Base-by-base conservation (phyloP, 257 asterid genomes). In the Knoxia roxburghii region DNA sequence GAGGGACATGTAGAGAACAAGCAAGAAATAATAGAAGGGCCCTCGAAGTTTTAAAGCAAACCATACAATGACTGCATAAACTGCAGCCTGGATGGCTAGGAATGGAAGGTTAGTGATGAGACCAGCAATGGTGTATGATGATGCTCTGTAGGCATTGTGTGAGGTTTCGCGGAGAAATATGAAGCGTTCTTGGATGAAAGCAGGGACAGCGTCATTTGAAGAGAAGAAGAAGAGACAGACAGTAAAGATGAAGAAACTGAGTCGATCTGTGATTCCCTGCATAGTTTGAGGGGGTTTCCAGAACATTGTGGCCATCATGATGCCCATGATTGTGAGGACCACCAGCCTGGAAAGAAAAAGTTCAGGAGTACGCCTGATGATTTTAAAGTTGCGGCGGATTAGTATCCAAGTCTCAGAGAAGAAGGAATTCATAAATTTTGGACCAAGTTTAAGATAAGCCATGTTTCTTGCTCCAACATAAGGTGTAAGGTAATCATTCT, bases 221-320 rank as follows among this genome's bases (percentile, higher is more conserved):
- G 96, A 88, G 76, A 84, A 86, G 92, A 88, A 90, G 68, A 90
- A 83, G 69, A 86, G 85, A 69, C 95, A 86, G 57, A 87, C 94
- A 0, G 96, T 86, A 76, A 90, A 90, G 77, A 90, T 88, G 81
- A 88, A 83, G 90, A 90, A 88, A 77, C 95, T 84, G 29, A 88
- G 75, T 17, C 84, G 84, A 73, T 88, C 81, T 39, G 97, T 90
- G 58, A 90, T 83, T 17, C 96, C 97, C 29, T 86, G 96, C 41
- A 58, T 43, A 51, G 45, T 32, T 26, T 73, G 26, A n/a, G 68
- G 30, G 0, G 97, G 97, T 49, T 76, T 72, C 82, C 73, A 75
- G 73, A 90, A 88, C 97, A 90, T 81, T 51, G 92, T 90, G 65
- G 92, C 96, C 97, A 90, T 88, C 96, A 90, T 88, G 72, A 88